These are phyloP conservation scores for Caryopteris hybrid DNA, from an alignment of 305 asterid genomes.

Conservation along the genomic window DNA sequence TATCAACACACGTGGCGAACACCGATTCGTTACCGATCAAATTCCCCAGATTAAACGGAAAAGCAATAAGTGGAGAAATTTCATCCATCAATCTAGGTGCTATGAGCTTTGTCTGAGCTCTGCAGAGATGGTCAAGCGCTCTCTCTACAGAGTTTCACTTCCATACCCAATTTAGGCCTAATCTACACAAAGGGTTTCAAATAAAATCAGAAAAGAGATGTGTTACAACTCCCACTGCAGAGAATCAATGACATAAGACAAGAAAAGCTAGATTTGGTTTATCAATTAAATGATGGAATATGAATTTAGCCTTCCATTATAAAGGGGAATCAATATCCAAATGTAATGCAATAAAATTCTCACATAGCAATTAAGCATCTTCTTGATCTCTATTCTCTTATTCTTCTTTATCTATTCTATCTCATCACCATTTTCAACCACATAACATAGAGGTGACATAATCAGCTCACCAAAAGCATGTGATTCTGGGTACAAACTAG, in stretches of 20 bases:
- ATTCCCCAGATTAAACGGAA: constrained; percentile 27
- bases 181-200: constrained; percentile 1
- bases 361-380: constrained; percentile 15
- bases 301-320: constrained; percentile 29
- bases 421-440: constrained; percentile 27
- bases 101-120: not conserved
- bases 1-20: constrained; percentile 24
- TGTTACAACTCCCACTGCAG: constrained; percentile 1
- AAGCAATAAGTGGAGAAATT: constrained; percentile 26
- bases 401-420: constrained; percentile 32
- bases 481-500: constrained; percentile 5
- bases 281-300: constrained; percentile 29
- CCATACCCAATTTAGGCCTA: constrained; percentile 17
- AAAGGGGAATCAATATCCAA: constrained; percentile 22
- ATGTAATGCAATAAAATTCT: constrained; percentile 16
- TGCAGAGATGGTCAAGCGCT: not conserved
- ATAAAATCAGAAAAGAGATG: constrained; percentile 14
- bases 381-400: constrained; percentile 21
- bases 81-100: constrained; percentile 36
- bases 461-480: constrained; percentile 15
- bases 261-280: constrained; percentile 3
- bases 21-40: constrained; percentile 26
- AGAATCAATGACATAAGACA: constrained; percentile 22
- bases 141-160: not conserved
- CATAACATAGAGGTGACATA: constrained; percentile 10